Evolutionary conservation across 2,329 filamentous ascomycete genomes (phyloP), one percentile per base, ranked within the genome.

Genomic region (Stachybotrys chartarum): DNA sequence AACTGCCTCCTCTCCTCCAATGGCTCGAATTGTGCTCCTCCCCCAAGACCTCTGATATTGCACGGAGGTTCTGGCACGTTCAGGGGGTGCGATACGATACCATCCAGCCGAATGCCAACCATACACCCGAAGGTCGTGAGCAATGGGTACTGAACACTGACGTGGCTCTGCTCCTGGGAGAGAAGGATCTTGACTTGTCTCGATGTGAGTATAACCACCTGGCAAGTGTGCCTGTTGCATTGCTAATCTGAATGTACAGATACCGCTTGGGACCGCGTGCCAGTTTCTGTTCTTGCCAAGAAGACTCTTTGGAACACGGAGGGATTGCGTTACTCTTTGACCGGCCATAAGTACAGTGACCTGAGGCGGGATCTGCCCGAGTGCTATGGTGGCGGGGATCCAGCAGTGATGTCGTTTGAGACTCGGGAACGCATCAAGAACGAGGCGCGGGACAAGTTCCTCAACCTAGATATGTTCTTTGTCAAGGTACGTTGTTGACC

Each of bases 111-210:
- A 75, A 76, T 32, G 72, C 77, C 14, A 81, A 78, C 6, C 78
- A 78, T 7, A 80, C 78, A 11, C 61, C 76, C 1, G 78, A 78
- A 50, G 83, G 82, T n/a, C 77, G 83, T 52, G 84, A 86, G 61
- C 82, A 84, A 60, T 87, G 84, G 84, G 69, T 87, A 55, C 75
- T 87, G 52, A 87, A 86, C 62, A 82, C 80, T 3, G 81, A 86
- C 55, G 83, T 80, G 52, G 84, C 84, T 8, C 70, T 87, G 14
- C 75, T 87, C 8, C 72, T 87, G 1, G 84, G 84, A 14, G 83
- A 86, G 63, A 86, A 85, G 63, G 84, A 87, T 60, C 70, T 85
- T 18, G 71, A 75, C 14, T 74, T 87, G 3, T 79, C 81, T 14
- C 74, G 77, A 73, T 86, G 82, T 85, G 71, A 72, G 81, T 73